Evolutionary conservation across 208 protist species (phyloP).

Genomic region (Leptomonas pyrrhocoris): DNA sequence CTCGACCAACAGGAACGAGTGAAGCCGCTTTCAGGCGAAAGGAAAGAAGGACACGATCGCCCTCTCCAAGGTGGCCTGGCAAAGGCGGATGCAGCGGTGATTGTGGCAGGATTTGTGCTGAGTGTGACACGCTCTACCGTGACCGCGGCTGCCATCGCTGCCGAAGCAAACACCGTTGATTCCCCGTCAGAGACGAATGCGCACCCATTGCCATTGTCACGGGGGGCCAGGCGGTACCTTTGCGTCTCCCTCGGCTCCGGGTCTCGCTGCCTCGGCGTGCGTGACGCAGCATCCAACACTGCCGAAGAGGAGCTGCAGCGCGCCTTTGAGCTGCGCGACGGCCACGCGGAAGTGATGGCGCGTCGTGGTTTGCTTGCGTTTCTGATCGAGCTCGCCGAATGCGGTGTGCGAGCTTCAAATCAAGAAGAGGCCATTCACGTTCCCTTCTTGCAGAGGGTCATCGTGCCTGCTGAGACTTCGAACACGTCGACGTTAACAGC

Average conservation of each 20-base stretch:
- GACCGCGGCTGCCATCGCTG: neutral
- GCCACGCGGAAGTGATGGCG: conserved; percentile 89
- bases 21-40: neutral
- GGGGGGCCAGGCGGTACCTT: conserved; percentile 36
- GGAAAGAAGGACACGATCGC: neutral
- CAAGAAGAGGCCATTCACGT: neutral
- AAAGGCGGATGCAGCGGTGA: conserved; percentile 11
- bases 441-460: conserved; percentile 7
- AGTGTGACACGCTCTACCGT: conserved; percentile 16
- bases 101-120: conserved; percentile 61
- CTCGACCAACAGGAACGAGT: neutral
- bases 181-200: neutral
- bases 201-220: no score
- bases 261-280: conserved; percentile 67
- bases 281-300: neutral
- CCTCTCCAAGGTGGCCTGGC: neutral
- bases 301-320: conserved; percentile 5
- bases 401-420: neutral
- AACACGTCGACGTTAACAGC: no score
- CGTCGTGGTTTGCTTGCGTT: conserved; percentile 74
- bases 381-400: conserved; percentile 50
- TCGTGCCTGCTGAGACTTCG: neutral
- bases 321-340: conserved; percentile 57
- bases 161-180: neutral
- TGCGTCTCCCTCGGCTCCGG: conserved; percentile 84